Percentiles rank a stretch among this genome's conserved stretches.
Evolutionary conservation across 176 grass and related monocot species (phyloP).

Genomic region (Zoysia pacifica): DNA sequence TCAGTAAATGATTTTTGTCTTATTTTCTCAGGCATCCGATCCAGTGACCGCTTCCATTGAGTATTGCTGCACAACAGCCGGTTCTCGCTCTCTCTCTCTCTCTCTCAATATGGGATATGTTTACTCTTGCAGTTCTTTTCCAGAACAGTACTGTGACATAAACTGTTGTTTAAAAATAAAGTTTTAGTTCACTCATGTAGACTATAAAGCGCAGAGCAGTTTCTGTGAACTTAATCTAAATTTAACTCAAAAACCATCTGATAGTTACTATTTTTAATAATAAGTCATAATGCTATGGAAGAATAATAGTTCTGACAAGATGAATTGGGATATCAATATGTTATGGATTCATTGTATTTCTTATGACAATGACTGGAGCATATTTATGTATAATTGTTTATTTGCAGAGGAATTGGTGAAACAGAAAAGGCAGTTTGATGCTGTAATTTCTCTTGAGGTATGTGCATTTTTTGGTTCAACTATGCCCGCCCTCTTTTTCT

Average conservation of each 20-base stretch:
- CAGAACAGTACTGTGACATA: background rate
- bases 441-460: constrained; percentile 95
- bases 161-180: background rate
- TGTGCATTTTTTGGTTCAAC: constrained; percentile 22
- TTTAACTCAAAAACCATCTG: background rate
- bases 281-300: background rate
- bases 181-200: constrained; percentile 1
- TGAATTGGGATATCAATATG: background rate
- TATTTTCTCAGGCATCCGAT: constrained; percentile 72
- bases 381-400: constrained; percentile 41
- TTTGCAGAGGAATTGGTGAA: constrained; percentile 84
- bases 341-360: constrained; percentile 16
- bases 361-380: constrained; percentile 25
- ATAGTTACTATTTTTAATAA: background rate
- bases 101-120: background rate
- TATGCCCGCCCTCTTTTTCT: background rate
- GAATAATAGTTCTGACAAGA: background rate
- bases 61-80: constrained; percentile 84
- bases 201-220: background rate
- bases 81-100: constrained; percentile 42
- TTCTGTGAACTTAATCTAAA: background rate
- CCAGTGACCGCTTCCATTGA: constrained; percentile 84
- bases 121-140: background rate
- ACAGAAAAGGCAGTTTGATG: constrained; percentile 82
- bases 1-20: background rate